A percentile compares a stretch with the other conserved stretches of the same genome.
phyloP scores from a whole-genome alignment of 495 filamentous ascomycete genomes.

The Lasiosphaeria hispida region DNA sequence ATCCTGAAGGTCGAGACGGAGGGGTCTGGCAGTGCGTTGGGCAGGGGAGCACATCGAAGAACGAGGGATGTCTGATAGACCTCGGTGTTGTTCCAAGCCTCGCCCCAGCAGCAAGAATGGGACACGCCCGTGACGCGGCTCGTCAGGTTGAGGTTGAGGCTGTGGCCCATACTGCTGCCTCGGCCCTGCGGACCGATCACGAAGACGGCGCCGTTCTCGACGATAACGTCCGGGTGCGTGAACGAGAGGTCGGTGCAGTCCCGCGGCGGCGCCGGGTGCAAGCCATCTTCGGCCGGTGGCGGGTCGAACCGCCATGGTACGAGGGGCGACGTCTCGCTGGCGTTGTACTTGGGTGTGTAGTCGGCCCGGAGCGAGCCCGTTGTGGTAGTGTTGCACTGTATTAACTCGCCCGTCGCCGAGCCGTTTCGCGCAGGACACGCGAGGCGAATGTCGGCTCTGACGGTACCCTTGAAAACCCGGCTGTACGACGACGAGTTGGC shows the following conservation, averaged over 20 bases:
- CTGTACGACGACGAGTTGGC: constrained; percentile 1
- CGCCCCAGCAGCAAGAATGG: constrained; percentile 1
- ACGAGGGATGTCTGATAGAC: not conserved
- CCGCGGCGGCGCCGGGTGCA: not conserved
- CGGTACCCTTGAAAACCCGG: not conserved
- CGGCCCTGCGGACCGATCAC: not conserved
- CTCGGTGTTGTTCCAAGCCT: not conserved
- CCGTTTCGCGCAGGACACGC: not conserved
- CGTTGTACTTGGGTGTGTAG: not conserved
- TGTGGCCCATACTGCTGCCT: not conserved
- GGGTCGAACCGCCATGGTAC: not conserved
- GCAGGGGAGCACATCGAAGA: not conserved
- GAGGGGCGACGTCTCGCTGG: not conserved
- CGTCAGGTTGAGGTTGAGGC: not conserved
- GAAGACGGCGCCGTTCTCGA: not conserved
- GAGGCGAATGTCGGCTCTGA: not conserved
- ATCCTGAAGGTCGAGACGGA: not conserved
- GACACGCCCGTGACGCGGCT: not conserved
- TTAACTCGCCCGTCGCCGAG: not conserved
- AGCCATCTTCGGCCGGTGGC: not conserved
- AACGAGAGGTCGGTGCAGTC: constrained; percentile 2
- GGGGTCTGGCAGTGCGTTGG: not conserved
- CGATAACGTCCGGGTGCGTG: not conserved
- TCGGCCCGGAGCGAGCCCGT: not conserved
- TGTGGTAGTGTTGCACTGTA: not conserved